Evolutionary conservation across 305 asterid species (phyloP), one percentile per base, ranked within the genome.

Genomic region (Plantago rigida): DNA sequence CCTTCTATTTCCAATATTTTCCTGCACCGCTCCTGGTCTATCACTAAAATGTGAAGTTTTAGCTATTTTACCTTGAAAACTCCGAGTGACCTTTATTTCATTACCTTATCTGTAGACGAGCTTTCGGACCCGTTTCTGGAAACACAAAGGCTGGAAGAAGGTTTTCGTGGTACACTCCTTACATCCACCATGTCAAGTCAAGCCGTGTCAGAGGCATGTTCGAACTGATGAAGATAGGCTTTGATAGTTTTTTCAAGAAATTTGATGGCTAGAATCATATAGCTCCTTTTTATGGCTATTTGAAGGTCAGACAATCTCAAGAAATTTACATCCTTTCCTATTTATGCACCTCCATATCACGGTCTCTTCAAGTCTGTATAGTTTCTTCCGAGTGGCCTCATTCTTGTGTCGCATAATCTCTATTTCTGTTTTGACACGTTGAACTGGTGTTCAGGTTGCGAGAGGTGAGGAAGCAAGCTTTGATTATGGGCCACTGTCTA

Each of bases 101-200:
- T 56, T 49, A 65, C 51, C 70, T 53, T 71, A 45, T 72, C 65
- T 71, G 64, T 78, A 92, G 99, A 92, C 74, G 99, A 92, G 81
- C 88, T 92, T 68, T 80, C 81, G 44, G 93, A 79, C 70, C 74
- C 84, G 41, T 88, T 79, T 76, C 56, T 71, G 73, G 89, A 86
- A 55, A 49, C 65, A 24, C 81, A 69, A 53, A 77, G 65, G 70
- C 71, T 80, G 34, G 97, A 89, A 75, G 95, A 73, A 71, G 99
- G 99, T 55, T 92, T 92, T 65, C 90, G 97, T 51, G 99, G 96
- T 69, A 86, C 99, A 47, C 95, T 92, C 71, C 89, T 92, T 62
- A 59, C 97, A 52, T 92, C 99, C 64, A 71, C 80, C 67, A 72
- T 84, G 69, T 72, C 94, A 42, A 71, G 84, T 47, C 94, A 69